Evolutionary conservation across 2,329 filamentous ascomycete species (phyloP).

Genomic region (Cladosporium sp.): DNA sequence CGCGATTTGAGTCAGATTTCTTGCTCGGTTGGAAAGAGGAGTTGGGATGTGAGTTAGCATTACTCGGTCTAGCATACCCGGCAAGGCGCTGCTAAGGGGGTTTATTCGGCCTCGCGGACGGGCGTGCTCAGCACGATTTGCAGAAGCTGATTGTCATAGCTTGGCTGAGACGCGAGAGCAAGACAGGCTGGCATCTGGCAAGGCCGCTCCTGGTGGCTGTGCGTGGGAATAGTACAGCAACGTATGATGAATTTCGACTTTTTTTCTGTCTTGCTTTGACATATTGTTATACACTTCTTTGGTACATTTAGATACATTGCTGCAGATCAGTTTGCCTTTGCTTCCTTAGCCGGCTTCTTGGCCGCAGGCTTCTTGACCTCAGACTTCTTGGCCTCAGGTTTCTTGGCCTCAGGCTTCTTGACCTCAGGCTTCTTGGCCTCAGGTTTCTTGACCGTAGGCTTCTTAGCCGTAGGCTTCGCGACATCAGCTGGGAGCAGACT

Average conservation of each 20-base stretch:
- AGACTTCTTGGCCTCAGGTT: neutral
- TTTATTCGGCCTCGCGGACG: too few relatives aligned
- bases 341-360: too few relatives aligned
- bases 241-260: constrained; percentile 11
- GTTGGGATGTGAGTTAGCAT: too few relatives aligned
- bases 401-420: neutral
- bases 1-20: neutral
- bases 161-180: neutral
- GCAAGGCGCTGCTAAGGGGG: too few relatives aligned
- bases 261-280: neutral
- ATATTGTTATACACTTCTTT: constrained; percentile 1
- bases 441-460: neutral
- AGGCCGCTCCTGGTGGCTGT: constrained; percentile 16
- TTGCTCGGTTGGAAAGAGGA: constrained; percentile 5
- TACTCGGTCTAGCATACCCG: too few relatives aligned
- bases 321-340: too few relatives aligned
- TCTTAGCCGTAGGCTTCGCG: neutral
- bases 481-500: constrained; percentile 15
- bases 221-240: constrained; percentile 8
- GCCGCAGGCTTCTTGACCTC: neutral
- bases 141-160: neutral
- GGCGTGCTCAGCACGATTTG: too few relatives aligned
- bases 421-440: neutral
- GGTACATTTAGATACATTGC: neutral
- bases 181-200: constrained; percentile 12